These are phyloP conservation scores for Ceratocystis diversiconidia DNA, from an alignment of 2,329 filamentous ascomycete genomes.

Conservation along the genomic window DNA sequence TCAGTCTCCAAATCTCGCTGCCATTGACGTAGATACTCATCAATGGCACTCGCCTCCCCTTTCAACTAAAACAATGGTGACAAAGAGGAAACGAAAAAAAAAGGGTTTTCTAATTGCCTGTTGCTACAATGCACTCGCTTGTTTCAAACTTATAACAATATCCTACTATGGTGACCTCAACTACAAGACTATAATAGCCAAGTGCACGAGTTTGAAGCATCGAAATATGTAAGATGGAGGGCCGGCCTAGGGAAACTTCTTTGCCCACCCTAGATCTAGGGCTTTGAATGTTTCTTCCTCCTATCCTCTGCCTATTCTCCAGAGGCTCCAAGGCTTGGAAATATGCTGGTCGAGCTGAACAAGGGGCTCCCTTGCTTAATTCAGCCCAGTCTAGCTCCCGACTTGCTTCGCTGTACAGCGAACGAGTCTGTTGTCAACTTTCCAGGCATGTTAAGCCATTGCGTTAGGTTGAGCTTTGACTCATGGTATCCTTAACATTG, in stretches of 20 bases:
- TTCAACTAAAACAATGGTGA: background rate
- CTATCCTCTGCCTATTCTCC: background rate
- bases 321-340: background rate
- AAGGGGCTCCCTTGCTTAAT: constrained; percentile 3
- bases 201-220: too few relatives aligned
- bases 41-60: background rate
- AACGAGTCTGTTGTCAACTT: background rate
- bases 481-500: background rate
- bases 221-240: too few relatives aligned
- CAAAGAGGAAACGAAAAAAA: background rate
- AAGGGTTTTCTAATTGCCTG: background rate
- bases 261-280: background rate
- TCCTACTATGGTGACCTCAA: background rate
- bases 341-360: constrained; percentile 4
- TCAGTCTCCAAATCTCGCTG: background rate
- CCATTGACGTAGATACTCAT: background rate
- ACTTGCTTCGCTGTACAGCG: background rate
- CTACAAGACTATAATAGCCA: background rate
- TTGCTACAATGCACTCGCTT: background rate
- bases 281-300: background rate
- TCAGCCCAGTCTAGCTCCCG: background rate
- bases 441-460: background rate
- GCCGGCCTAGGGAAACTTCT: background rate
- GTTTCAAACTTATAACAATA: background rate
- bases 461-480: too few relatives aligned